These are phyloP conservation scores for Kappamyces sp. DNA, from an alignment of 192 early-diverging fungal species.

Conservation along the genomic window DNA sequence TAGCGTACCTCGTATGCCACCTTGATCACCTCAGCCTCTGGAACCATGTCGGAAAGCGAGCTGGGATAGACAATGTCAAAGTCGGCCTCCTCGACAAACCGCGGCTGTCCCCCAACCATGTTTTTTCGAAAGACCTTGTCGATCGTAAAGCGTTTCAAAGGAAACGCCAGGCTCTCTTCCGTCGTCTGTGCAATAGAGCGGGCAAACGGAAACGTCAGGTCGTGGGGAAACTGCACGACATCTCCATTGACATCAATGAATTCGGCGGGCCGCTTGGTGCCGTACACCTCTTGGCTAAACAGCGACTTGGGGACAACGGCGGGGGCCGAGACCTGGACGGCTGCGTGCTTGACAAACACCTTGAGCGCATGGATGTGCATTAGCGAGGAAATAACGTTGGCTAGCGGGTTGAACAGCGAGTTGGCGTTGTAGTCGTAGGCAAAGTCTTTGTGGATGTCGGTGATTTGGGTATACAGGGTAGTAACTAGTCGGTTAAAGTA, in stretches of 20 bases:
- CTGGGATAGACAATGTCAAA: constrained; percentile 83
- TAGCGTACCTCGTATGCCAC: constrained; percentile 57
- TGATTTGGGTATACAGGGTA: constrained; percentile 68
- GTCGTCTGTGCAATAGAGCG: constrained; percentile 62
- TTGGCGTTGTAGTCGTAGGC: constrained; percentile 73
- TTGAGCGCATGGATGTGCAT: constrained; percentile 57
- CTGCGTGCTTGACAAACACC: constrained; percentile 79
- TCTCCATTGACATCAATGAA: constrained; percentile 77
- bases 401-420: constrained; percentile 42
- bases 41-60: constrained; percentile 54
- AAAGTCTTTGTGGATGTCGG: constrained; percentile 81
- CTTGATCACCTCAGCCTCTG: constrained; percentile 86
- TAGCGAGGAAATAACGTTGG: constrained; percentile 22
- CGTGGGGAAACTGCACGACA: constrained; percentile 74
- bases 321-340: constrained; percentile 74
- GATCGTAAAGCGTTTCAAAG: constrained; percentile 80
- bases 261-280: constrained; percentile 61
- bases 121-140: constrained; percentile 79
- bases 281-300: constrained; percentile 9
- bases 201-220: constrained; percentile 89
- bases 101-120: constrained; percentile 76
- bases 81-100: constrained; percentile 70
- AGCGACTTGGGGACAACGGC: constrained; percentile 69
- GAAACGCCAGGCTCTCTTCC: constrained; percentile 52
- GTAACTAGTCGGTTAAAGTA: constrained; percentile 78